Evolutionary conservation across 345 rosid genomes (phyloP).

Genomic region (Physaria fendleri): DNA sequence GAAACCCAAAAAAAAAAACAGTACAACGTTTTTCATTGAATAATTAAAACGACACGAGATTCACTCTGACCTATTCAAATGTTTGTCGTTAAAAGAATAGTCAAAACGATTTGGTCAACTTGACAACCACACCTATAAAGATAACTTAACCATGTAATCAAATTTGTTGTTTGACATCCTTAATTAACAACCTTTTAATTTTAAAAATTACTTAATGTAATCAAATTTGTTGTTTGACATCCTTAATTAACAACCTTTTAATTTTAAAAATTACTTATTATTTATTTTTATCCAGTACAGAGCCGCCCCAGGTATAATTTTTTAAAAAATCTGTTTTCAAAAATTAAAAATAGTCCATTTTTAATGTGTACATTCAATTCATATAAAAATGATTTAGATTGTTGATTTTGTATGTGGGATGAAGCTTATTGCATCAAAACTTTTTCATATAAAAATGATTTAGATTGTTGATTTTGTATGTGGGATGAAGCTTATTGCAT

Average conservation of each 20-base stretch:
- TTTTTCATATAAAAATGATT: no score
- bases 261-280: no score
- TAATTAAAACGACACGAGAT: conserved; percentile 1
- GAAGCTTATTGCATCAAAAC: no score
- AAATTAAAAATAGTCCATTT: no score
- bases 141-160: not conserved
- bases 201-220: not conserved
- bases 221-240: not conserved
- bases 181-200: not conserved
- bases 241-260: not conserved
- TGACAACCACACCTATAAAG: not conserved
- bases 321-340: no score
- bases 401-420: not conserved
- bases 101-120: conserved; percentile 2
- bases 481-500: no score
- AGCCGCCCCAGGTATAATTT: no score
- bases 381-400: not conserved
- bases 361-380: no score
- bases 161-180: not conserved
- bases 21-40: not conserved
- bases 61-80: not conserved
- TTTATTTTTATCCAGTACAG: no score
- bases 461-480: not conserved
- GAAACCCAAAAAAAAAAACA: conserved; percentile 1
- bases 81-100: not conserved